A percentile compares a stretch with the other conserved stretches of the same genome.
Conservation (phyloP, 2,329 filamentous ascomycete species). For the Apiospora rasikravindrae region DNA sequence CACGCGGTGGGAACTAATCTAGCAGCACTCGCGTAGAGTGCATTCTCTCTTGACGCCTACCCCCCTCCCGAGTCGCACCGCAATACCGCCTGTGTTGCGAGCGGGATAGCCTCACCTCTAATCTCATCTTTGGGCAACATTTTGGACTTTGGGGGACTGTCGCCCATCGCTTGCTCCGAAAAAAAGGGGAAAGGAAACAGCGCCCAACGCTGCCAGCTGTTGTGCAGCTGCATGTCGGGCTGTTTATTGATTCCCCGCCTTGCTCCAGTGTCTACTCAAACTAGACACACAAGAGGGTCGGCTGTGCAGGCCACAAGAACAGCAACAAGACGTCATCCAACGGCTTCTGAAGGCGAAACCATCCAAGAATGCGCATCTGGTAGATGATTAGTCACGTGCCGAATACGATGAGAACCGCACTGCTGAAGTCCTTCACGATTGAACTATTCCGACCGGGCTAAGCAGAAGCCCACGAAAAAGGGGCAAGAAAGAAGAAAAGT, state of each 20-base stretch:
- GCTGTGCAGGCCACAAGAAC: conserved; percentile 17
- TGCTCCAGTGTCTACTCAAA: neutral
- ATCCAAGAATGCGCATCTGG: conserved; percentile 2
- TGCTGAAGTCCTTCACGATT: conserved; percentile 10
- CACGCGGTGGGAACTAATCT: neutral
- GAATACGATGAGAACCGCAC: conserved; percentile 12
- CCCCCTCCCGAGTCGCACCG: too few species aligned
- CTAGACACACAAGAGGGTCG: conserved; percentile 12
- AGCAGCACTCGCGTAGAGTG: neutral
- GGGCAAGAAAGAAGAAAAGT: neutral
- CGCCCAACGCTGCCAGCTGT: neutral
- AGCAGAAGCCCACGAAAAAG: neutral
- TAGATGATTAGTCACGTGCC: neutral
- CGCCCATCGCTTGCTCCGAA: neutral
- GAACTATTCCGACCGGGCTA: conserved; percentile 13
- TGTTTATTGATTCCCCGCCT: neutral
- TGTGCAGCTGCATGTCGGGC: neutral
- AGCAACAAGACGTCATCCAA: conserved; percentile 12
- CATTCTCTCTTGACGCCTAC: neutral
- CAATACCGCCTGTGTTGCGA: neutral
- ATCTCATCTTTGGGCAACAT: neutral
- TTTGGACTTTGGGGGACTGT: neutral
- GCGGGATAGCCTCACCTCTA: neutral
- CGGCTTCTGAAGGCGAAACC: conserved; percentile 2
- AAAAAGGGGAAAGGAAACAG: neutral